phyloP scores from a whole-genome alignment of 371 early-diverging fungal species.

The Mortierella sp. region DNA sequence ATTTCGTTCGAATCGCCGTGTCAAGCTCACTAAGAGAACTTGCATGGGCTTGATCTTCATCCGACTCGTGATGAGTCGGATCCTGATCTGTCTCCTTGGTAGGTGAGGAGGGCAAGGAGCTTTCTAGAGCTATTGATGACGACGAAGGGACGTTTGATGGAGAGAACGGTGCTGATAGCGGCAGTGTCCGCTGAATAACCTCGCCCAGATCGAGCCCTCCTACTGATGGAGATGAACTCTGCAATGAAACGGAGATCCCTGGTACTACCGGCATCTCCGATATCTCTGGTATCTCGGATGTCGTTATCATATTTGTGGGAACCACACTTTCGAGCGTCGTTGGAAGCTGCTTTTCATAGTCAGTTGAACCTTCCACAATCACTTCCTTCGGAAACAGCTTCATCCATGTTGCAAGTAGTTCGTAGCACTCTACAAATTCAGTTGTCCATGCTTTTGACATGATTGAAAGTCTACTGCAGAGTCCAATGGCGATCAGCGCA shows the following conservation, averaged over 20 bases:
- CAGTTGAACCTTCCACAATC: not conserved
- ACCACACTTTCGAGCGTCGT: constrained; percentile 21
- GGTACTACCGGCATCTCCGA: not conserved
- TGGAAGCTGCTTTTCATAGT: constrained; percentile 44
- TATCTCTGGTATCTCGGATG: not conserved
- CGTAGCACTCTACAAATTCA: constrained; percentile 37
- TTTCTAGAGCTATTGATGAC: not conserved
- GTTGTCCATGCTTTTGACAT: constrained; percentile 39
- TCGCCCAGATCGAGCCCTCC: constrained; percentile 35
- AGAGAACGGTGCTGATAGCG: not conserved
- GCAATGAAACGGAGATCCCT: not conserved
- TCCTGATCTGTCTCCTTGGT: not conserved
- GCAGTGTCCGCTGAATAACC: constrained; percentile 19
- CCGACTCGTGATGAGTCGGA: not conserved
- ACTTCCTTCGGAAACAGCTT: constrained; percentile 30
- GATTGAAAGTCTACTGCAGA: constrained; percentile 46
- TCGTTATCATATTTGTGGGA: not conserved
- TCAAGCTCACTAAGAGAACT: constrained; percentile 15
- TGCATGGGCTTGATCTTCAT: constrained; percentile 2
- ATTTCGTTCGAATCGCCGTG: constrained; percentile 2
- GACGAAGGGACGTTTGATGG: not conserved
- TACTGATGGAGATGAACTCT: not conserved
- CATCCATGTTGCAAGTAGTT: constrained; percentile 29
- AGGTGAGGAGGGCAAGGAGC: not conserved
- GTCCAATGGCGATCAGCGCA: constrained; percentile 44